Evolutionary conservation across 306 rosid genomes (phyloP), one percentile per base, ranked within the genome.

Genomic region (Alnus rubra): DNA sequence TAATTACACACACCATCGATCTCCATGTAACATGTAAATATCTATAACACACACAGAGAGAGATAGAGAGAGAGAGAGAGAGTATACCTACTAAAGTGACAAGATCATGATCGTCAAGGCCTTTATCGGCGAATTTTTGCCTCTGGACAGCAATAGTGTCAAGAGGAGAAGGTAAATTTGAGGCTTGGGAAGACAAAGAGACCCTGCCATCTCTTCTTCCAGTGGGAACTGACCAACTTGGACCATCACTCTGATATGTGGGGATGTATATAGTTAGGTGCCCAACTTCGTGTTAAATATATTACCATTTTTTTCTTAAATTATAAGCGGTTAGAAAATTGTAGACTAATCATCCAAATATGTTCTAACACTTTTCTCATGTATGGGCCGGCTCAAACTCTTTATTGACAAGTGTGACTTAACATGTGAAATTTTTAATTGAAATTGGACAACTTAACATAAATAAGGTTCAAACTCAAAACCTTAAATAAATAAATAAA

Each of bases 121-220:
- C 94, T 89, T 92, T 92, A 45, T 88, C 85, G 16, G 87, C 87
- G 82, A 90, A 88, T 28, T 94, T 89, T 84, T 90, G 83, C 63
- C 83, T 87, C 42, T 85, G 94, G 60, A 76, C 75, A 37, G 89
- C 84, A 52, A 94, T 80, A 4, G 94, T 56, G 48, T 92, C 97
- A 7, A 92, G 89, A 37, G 98, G 97, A 82, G 98, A 94, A 59
- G 98, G 96, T 60, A 92, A 33, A 49, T 77, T 86, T 18, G 92
- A 82, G 42, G 93, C 91, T 77, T 84, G 84, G 31, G 88, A 85
- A 54, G 83, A 69, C 33, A 51, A 81, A 33, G 97, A 94, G 42
- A 73, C 74, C 67, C 74, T 70, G 12, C 98, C 98, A 76, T 94
- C 93, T 78, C 84, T 90, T 86, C 97, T 88, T 48, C 92, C 91